A percentile compares a stretch with the other conserved stretches of the same genome.
These are phyloP conservation scores for Colletotrichum viniferum DNA, from an alignment of 2,329 filamentous ascomycete species.

Conservation along the genomic window DNA sequence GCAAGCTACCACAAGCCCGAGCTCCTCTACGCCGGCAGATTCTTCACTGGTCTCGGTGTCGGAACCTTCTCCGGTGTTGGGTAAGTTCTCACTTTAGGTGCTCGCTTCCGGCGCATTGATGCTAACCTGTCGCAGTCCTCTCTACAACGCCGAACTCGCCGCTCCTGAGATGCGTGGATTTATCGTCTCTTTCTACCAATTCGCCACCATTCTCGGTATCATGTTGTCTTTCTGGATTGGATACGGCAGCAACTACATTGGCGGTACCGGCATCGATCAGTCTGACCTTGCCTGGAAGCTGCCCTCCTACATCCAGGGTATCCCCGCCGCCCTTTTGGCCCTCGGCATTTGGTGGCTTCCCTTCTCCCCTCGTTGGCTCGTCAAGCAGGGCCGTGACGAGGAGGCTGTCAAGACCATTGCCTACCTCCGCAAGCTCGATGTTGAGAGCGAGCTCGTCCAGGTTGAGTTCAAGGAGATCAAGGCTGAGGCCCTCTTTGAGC, in stretches of 20 bases:
- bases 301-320: slow-evolving; percentile 48
- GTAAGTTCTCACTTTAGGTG: not conserved
- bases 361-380: slow-evolving; percentile 43
- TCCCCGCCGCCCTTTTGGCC: slow-evolving; percentile 39
- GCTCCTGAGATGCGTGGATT: slow-evolving; percentile 71
- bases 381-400: slow-evolving; percentile 36
- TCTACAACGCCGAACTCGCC: slow-evolving; percentile 57
- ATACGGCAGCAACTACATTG: slow-evolving; percentile 52
- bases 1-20: slow-evolving; percentile 41
- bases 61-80: slow-evolving; percentile 50
- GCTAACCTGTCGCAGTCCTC: slow-evolving; percentile 29
- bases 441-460: slow-evolving; percentile 64
- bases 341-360: slow-evolving; percentile 42
- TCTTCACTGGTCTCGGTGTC: slow-evolving; percentile 54
- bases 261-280: slow-evolving; percentile 45
- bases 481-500: slow-evolving; percentile 47
- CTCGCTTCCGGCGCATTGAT: not conserved
- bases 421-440: slow-evolving; percentile 63
- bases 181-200: slow-evolving; percentile 68
- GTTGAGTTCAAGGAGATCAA: slow-evolving; percentile 48
- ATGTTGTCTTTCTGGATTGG: slow-evolving; percentile 54
- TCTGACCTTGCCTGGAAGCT: slow-evolving; percentile 48
- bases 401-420: slow-evolving; percentile 51
- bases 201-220: slow-evolving; percentile 64
- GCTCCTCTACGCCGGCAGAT: slow-evolving; percentile 51